A percentile compares a stretch with the other conserved stretches of the same genome.
Evolutionary conservation across 192 early-diverging fungal species (phyloP).

Genomic region (Dissophora ornata): DNA sequence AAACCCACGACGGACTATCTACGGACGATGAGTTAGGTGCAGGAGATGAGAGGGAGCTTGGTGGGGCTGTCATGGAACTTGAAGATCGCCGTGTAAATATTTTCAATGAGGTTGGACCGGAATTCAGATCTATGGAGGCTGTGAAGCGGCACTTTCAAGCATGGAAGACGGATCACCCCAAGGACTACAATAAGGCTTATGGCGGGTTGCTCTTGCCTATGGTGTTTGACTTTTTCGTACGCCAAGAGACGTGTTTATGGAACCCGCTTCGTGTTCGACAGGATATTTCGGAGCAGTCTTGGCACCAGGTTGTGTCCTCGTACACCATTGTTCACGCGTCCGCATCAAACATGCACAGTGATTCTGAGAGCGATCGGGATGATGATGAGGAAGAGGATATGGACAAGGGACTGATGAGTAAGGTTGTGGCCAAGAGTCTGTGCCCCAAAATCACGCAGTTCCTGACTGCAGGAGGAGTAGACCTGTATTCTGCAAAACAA

Average conservation of each 20-base stretch:
- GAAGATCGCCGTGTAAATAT: slow-evolving; percentile 37
- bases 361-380: slow-evolving; percentile 40
- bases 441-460: slow-evolving; percentile 43
- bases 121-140: slow-evolving; percentile 55
- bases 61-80: slow-evolving; percentile 39
- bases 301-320: slow-evolving; percentile 32
- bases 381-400: slow-evolving; percentile 48
- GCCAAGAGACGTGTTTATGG: slow-evolving; percentile 64
- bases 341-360: slow-evolving; percentile 17
- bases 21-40: slow-evolving; percentile 63
- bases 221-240: slow-evolving; percentile 68
- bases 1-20: slow-evolving; percentile 54
- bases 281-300: slow-evolving; percentile 34
- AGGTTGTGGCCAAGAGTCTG: slow-evolving; percentile 48
- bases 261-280: slow-evolving; percentile 57
- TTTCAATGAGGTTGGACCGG: slow-evolving; percentile 60
- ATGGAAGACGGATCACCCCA: slow-evolving; percentile 62
- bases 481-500: slow-evolving; percentile 44
- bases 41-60: slow-evolving; percentile 37
- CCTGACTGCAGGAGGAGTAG: slow-evolving; percentile 26
- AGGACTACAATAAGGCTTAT: slow-evolving; percentile 68
- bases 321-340: slow-evolving; percentile 23
- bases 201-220: slow-evolving; percentile 63
- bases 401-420: slow-evolving; percentile 37
- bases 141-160: slow-evolving; percentile 63